Base-by-base conservation (phyloP, 2,329 filamentous ascomycete species). In the Didymella pomorum region DNA sequence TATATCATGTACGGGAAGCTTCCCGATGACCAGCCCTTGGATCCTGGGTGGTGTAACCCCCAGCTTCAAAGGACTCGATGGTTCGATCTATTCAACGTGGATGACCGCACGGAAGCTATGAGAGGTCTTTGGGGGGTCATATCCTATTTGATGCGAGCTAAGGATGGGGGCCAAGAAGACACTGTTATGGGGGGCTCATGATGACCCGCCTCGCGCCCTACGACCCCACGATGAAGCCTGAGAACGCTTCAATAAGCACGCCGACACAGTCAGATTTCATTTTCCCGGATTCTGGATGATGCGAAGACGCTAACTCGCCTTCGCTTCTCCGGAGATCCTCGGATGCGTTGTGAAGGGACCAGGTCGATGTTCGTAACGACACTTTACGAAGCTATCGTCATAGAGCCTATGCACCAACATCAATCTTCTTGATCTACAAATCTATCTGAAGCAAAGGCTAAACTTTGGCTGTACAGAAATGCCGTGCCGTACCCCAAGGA, bases 111-210 rank as follows among this genome's bases (percentile, higher is more conserved):
- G 9, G 83, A 87, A 69, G 82, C 82, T 5, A 82, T 87, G 71
- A 76, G 82, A 47, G 83, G 80, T 0, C 66, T 88, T 5, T 88
- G 86, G 86, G 81, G 80, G 8, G 69, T 87, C 21, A 81, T 87
- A 77, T 80, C 79, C 37, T 86, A 83, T 70, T 69, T 87, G 54
- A 80, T 77, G 70, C 71, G 72, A 31, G 33, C 57, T 11, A 63
- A 43, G 23, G 42, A 51, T 31, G 60, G 48, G 37, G 46, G 62
- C 35, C 56, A 53, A 20, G 35, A 58, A 16, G 43, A 59, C 29
- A 39, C 37, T 21, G 23, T 44, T 8, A 60, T 60, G 57, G 20
- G 18, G 20, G 8, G 37, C 12, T 37, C 52, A 14, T 51, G 47
- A 55, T 37, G 39, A 29, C 41, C 20, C 26, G 9, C 20, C 8